Percentiles rank a stretch among this genome's conserved stretches.
phyloP scores from a whole-genome alignment of 805 yeast species.

The Ogataea kodamae region DNA sequence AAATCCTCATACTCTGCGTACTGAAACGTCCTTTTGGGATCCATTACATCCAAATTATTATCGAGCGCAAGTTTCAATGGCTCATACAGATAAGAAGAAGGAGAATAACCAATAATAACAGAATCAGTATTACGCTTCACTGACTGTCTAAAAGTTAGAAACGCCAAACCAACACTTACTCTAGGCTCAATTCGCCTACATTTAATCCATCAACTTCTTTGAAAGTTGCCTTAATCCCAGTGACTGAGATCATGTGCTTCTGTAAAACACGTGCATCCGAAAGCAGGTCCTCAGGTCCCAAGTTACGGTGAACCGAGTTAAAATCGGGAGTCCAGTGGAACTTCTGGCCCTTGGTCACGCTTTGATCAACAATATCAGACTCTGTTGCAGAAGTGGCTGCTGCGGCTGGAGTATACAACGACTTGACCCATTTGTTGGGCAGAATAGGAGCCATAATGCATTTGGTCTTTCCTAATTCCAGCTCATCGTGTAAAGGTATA shows the following conservation, averaged over 20 bases:
- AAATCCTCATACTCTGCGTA: conserved; percentile 89
- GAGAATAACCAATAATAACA: conserved; percentile 7
- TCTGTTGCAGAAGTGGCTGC: conserved; percentile 11
- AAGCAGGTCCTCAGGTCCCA: conserved; percentile 40
- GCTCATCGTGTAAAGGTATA: conserved; percentile 63
- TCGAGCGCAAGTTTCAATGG: conserved; percentile 40
- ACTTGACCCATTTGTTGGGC: conserved; percentile 68
- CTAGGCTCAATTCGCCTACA: conserved; percentile 54
- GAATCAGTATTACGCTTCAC: conserved; percentile 5
- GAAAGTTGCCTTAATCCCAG: conserved; percentile 72
- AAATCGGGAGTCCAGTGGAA: conserved; percentile 87
- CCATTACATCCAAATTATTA: conserved; percentile 13
- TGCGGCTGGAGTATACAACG: conserved; percentile 19
- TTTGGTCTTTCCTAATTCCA: conserved; percentile 55
- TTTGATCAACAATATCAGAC: conserved; percentile 47
- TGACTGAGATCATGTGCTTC: conserved; percentile 59
- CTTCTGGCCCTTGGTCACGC: conserved; percentile 40
- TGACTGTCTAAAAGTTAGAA: conserved; percentile 9
- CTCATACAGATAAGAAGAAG: conserved; percentile 37
- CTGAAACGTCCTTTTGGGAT: conserved; percentile 50
- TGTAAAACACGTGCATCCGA: conserved; percentile 71
- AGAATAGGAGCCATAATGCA: conserved; percentile 74
- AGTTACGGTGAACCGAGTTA: conserved; percentile 55
- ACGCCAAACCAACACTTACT: conserved; percentile 32
- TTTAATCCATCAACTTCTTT: conserved; percentile 45